phyloP scores from a whole-genome alignment of 2,329 filamentous ascomycete genomes.

The Clonostachys chloroleuca region DNA sequence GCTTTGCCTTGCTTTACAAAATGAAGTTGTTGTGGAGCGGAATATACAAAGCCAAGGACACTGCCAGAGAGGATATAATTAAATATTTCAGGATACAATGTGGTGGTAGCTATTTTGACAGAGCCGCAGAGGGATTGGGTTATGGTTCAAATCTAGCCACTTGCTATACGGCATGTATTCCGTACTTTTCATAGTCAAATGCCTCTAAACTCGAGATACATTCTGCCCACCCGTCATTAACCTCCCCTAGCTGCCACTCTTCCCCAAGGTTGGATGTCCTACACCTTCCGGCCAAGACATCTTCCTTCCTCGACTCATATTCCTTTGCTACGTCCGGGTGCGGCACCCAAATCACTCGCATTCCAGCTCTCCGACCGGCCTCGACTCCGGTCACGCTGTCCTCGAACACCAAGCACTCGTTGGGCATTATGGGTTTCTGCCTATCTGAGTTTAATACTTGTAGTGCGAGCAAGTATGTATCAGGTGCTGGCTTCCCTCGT shows the following conservation, averaged over 20 bases:
- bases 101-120: no score
- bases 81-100: no score
- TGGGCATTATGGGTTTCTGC: constrained; percentile 42
- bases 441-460: constrained; percentile 51
- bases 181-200: constrained; percentile 21
- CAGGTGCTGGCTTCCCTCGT: constrained; percentile 66
- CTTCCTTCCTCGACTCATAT: constrained; percentile 11
- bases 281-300: constrained; percentile 2
- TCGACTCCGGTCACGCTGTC: constrained; percentile 70
- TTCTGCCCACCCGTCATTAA: constrained; percentile 23
- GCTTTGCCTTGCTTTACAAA: no score
- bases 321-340: constrained; percentile 49
- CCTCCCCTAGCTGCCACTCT: constrained; percentile 14
- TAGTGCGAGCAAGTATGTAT: constrained; percentile 68
- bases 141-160: no score
- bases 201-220: constrained; percentile 17
- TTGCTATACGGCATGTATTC: neutral
- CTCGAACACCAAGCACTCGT: constrained; percentile 71
- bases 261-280: constrained; percentile 6
- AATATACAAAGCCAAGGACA: no score
- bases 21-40: no score
- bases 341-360: constrained; percentile 70
- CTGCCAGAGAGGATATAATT: no score
- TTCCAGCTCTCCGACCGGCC: constrained; percentile 65
- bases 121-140: no score